These are phyloP conservation scores for Delphinella strobiligena DNA, from an alignment of 2,329 filamentous ascomycete species.

Conservation along the genomic window DNA sequence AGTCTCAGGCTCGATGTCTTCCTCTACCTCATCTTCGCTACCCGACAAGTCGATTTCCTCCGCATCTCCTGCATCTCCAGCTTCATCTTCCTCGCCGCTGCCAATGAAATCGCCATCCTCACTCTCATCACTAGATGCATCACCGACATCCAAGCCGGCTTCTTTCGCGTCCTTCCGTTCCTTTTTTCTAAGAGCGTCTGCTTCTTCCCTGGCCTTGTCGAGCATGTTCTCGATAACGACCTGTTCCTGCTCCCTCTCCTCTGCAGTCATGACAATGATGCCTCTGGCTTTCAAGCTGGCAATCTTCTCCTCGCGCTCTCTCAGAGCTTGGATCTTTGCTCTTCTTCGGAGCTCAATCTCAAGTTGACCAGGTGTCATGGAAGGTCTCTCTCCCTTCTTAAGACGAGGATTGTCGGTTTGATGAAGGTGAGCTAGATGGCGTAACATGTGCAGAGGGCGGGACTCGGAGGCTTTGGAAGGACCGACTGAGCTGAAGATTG, in stretches of 20 bases:
- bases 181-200: constrained; percentile 61
- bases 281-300: constrained; percentile 68
- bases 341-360: constrained; percentile 55
- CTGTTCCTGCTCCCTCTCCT: constrained; percentile 74
- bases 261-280: constrained; percentile 67
- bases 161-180: constrained; percentile 66
- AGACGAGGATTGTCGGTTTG: constrained; percentile 32
- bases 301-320: constrained; percentile 65
- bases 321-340: constrained; percentile 67
- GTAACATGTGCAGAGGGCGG: constrained; percentile 20
- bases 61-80: constrained; percentile 23
- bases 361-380: constrained; percentile 59
- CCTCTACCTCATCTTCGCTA: constrained; percentile 16
- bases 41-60: constrained; percentile 16
- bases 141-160: constrained; percentile 35
- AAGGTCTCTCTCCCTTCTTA: constrained; percentile 46
- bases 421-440: constrained; percentile 22
- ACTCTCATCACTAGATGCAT: constrained; percentile 43
- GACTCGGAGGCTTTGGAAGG: constrained; percentile 15
- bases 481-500: constrained; percentile 26
- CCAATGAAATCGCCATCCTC: constrained; percentile 38
- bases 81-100: constrained; percentile 26
- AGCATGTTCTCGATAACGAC: constrained; percentile 80
- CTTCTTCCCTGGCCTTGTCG: constrained; percentile 71
- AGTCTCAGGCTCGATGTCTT: constrained; percentile 19